Base-by-base conservation (phyloP, 2,329 filamentous ascomycete genomes). In the Periconia macrospinosa region DNA sequence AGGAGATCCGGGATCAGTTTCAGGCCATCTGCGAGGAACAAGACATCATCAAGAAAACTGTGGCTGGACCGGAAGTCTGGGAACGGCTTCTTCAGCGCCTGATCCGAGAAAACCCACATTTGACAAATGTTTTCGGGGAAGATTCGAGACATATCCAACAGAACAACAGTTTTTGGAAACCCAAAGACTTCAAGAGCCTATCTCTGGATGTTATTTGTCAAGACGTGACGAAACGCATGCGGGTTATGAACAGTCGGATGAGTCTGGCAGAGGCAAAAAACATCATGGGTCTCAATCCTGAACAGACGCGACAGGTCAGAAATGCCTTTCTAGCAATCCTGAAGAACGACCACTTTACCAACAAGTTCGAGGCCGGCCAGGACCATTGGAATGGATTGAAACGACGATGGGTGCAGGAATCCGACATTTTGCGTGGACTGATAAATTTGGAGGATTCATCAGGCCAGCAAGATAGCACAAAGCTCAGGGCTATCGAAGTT, bases 151-250 rank as follows among this genome's bases (percentile, higher is more conserved):
- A 82, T 2, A 78, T 86, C 19, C 71, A 83, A 15, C 65, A 59
- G 18, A 57, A 55, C 11, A 60, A 64, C 8, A 60, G 65, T 1
- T 55, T 70, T 30, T 65, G 66, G 43, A 63, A 65, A 18, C 65
- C 66, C 2, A 69, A 65, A 49, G 85, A 88, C 42, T 78, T 80
- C 41, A 89, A 87, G 67, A 81, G 81, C 37, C 78, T 91, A 44
- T 89, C 90, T 0, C 76, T 95, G 6, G 90, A 95, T 68, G 83
- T 91, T 44, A 86, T 95, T 20, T 92, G 89, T 66, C 88, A 85
- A 27, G 90, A 93, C 73, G 88, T 93, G 30, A 92, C 89, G 1
- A 94, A 94, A 74, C 81, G 88, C 18, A 86, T 92, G 79, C 84
- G 90, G 63, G 84, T 78, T 13, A 69, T 85, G 53, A 83, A 86